These are phyloP conservation scores for Metarhizium sp. DNA, from an alignment of 2,329 filamentous ascomycete species.

Conservation along the genomic window DNA sequence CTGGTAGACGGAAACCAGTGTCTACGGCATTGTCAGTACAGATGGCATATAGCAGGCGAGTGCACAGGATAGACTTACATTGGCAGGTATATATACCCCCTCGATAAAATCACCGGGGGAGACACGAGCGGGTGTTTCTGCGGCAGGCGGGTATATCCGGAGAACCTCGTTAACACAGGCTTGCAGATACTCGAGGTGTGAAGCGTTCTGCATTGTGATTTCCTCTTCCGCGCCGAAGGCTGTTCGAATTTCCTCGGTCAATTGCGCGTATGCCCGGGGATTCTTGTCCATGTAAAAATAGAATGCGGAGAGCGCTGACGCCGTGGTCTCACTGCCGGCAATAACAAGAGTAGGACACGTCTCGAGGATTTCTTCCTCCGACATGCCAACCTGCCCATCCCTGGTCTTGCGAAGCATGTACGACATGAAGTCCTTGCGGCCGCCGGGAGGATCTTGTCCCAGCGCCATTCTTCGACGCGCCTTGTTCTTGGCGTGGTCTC, in stretches of 20 bases:
- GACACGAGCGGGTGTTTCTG: conserved; percentile 17
- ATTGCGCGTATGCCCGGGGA: conserved; percentile 17
- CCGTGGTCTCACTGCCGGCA: conserved; percentile 25
- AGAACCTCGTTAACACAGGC: conserved; percentile 33
- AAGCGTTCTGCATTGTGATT: conserved; percentile 25
- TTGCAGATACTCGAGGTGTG: conserved; percentile 23
- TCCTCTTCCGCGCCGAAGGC: conserved; percentile 24
- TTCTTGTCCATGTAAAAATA: conserved; percentile 21
- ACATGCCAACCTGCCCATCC: conserved; percentile 19
- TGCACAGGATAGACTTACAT: conserved; percentile 15
- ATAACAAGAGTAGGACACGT: conserved; percentile 15
- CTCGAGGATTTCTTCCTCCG: conserved; percentile 22
- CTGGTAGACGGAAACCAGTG: conserved; percentile 31
- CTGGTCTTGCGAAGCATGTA: conserved; percentile 24
- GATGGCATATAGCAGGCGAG: background rate
- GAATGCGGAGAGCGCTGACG: conserved; percentile 19
- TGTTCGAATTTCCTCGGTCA: conserved; percentile 25
- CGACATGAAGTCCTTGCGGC: conserved; percentile 13
- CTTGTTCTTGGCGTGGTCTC: conserved; percentile 13
- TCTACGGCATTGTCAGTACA: conserved; percentile 18
- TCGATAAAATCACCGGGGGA: conserved; percentile 23
- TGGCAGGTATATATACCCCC: conserved; percentile 23
- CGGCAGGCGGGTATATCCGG: conserved; percentile 27
- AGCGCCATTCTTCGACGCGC: conserved; percentile 12
- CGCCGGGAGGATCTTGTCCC: conserved; percentile 11